Evolutionary conservation across 2,329 filamentous ascomycete species (phyloP).

Genomic region (Trichoderma citrinoviride): DNA sequence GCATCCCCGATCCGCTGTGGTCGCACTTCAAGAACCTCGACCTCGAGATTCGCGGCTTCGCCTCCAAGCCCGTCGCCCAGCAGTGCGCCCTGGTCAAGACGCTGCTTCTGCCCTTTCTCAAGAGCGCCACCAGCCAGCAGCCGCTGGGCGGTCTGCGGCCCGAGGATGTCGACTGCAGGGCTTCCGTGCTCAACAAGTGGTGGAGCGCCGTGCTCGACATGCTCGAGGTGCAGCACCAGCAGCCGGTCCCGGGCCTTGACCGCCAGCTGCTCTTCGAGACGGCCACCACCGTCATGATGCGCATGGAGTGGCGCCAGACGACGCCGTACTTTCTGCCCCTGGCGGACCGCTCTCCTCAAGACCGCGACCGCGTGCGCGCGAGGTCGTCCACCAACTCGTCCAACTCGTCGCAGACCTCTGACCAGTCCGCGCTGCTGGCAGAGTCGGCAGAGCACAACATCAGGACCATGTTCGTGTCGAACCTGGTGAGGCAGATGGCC

Average conservation of each 20-base stretch:
- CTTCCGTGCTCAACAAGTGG: slow-evolving; percentile 83
- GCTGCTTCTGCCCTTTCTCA: slow-evolving; percentile 72
- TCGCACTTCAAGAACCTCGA: slow-evolving; percentile 55
- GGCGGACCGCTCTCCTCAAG: slow-evolving; percentile 51
- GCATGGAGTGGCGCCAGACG: slow-evolving; percentile 79
- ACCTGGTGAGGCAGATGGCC: slow-evolving; percentile 77
- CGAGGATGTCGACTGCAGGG: slow-evolving; percentile 78
- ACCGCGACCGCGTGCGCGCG: slow-evolving; percentile 46
- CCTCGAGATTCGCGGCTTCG: slow-evolving; percentile 55
- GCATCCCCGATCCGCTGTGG: slow-evolving; percentile 53
- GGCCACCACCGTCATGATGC: slow-evolving; percentile 77
- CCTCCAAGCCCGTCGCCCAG: slow-evolving; percentile 67
- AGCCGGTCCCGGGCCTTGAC: slow-evolving; percentile 80
- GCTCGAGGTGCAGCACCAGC: slow-evolving; percentile 64
- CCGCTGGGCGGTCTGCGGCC: slow-evolving; percentile 64
- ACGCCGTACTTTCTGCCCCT: slow-evolving; percentile 66
- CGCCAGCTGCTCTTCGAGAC: slow-evolving; percentile 77
- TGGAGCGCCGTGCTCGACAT: slow-evolving; percentile 82
- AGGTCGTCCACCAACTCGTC: slow-evolving; percentile 51
- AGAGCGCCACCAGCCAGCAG: slow-evolving; percentile 64
- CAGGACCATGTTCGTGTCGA: slow-evolving; percentile 79
- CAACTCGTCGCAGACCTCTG: slow-evolving; percentile 64
- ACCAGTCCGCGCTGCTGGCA: slow-evolving; percentile 52
- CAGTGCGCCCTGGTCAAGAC: slow-evolving; percentile 74
- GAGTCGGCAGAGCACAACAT: slow-evolving; percentile 84